phyloP scores from a whole-genome alignment of 2,329 filamentous ascomycete species.

The Calonectria leucothoes region DNA sequence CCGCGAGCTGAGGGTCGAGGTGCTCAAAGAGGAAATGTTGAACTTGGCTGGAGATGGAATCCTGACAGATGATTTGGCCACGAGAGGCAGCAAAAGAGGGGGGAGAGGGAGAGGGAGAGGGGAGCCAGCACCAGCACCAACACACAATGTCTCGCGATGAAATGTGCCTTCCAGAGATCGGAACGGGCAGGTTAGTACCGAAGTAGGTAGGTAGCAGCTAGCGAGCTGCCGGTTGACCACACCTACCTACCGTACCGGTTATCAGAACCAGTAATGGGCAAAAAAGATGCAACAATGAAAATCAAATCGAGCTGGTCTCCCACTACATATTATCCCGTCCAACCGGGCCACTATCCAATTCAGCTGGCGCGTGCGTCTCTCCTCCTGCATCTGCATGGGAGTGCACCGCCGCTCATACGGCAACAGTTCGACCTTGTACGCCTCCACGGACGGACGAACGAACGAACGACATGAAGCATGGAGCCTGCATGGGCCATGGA shows the following conservation, averaged over 20 bases:
- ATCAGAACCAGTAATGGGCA: background rate
- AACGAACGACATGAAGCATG: slow-evolving; percentile 24
- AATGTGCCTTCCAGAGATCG: background rate
- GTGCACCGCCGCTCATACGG: slow-evolving; percentile 12
- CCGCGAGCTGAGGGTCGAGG: background rate
- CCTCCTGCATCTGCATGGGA: slow-evolving; percentile 9
- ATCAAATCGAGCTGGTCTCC: background rate
- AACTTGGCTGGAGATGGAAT: background rate
- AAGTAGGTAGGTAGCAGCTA: background rate
- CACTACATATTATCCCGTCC: slow-evolving; percentile 16
- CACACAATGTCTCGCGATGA: background rate
- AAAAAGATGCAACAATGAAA: background rate
- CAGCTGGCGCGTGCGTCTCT: slow-evolving; percentile 22
- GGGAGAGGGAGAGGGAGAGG: background rate
- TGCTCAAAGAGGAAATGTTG: background rate
- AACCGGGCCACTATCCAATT: slow-evolving; percentile 10
- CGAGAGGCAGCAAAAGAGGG: background rate
- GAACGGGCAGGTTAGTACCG: background rate
- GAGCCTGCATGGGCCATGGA: slow-evolving; percentile 16
- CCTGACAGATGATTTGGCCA: slow-evolving; percentile 6
- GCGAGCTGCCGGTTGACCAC: background rate
- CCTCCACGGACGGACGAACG: background rate
- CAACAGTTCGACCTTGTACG: slow-evolving; percentile 5
- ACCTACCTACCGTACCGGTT: background rate
- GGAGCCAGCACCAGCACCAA: too few relatives aligned